Conservation (phyloP, 768 basidiomycete species). For the Mycena sanguinolenta region DNA sequence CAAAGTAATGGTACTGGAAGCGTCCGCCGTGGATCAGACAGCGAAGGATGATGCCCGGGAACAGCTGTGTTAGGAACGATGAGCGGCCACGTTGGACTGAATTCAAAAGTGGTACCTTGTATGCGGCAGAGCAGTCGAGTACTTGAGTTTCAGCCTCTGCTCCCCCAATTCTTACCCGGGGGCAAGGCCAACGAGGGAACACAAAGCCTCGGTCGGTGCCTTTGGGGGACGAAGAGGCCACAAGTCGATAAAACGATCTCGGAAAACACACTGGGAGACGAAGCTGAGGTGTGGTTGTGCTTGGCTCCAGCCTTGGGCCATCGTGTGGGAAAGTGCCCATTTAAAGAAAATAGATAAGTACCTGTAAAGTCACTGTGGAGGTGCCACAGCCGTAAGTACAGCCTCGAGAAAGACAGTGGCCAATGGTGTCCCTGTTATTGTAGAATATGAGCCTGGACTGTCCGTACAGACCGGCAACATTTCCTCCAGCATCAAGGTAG, state of each 20-base stretch:
- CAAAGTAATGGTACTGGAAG: background rate
- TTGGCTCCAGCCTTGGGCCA: constrained; percentile 6
- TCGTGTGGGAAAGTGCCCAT: no score
- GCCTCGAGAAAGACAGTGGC: background rate
- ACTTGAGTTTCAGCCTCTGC: background rate
- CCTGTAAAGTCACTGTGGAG: background rate
- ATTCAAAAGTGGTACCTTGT: background rate
- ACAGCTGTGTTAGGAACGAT: background rate
- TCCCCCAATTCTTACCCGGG: background rate
- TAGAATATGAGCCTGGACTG: background rate
- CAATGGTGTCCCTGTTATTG: background rate
- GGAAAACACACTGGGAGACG: background rate
- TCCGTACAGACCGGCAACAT: background rate
- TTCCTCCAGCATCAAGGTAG: background rate
- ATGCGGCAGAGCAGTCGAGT: no score
- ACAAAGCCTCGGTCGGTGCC: background rate
- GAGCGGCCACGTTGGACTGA: background rate
- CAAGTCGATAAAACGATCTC: background rate
- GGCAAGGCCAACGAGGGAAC: background rate
- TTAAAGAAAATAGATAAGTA: no score
- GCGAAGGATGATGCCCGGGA: background rate
- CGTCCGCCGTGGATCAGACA: background rate
- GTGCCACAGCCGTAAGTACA: background rate
- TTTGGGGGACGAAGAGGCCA: no score
- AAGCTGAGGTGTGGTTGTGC: constrained; percentile 1